Percentiles rank a stretch among this genome's conserved stretches.
Evolutionary conservation across 2,329 filamentous ascomycete genomes (phyloP).

Genomic region (Ophiostoma piceae): DNA sequence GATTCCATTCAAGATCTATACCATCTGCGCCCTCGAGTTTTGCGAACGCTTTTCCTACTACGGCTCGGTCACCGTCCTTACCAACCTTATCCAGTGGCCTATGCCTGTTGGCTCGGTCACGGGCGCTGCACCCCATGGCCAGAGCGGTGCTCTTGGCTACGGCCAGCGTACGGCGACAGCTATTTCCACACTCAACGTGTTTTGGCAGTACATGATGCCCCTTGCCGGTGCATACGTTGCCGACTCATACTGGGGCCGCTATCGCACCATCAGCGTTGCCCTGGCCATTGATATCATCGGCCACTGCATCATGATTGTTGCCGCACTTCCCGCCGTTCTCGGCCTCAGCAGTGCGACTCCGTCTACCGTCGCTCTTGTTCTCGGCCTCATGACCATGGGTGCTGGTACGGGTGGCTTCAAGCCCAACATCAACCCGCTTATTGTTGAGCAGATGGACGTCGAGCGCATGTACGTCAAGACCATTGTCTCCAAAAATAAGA

Average conservation of each 20-base stretch:
- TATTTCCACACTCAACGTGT: slow-evolving; percentile 41
- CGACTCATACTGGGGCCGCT: slow-evolving; percentile 60
- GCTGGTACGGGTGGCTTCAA: neutral
- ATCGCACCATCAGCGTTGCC: slow-evolving; percentile 60
- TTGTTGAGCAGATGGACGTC: neutral
- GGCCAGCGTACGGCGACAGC: slow-evolving; percentile 34
- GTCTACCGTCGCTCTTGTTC: neutral
- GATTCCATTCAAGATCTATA: slow-evolving; percentile 56
- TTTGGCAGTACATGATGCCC: slow-evolving; percentile 58
- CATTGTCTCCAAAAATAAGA: neutral
- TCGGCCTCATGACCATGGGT: neutral
- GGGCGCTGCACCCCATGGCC: slow-evolving; percentile 41
- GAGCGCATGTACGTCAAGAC: slow-evolving; percentile 5
- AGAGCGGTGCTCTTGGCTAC: slow-evolving; percentile 51
- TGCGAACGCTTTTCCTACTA: slow-evolving; percentile 72
- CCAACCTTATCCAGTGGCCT: slow-evolving; percentile 59
- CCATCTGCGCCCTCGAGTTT: slow-evolving; percentile 62
- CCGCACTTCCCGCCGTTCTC: neutral
- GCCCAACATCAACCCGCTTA: neutral
- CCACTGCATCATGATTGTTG: slow-evolving; percentile 12
- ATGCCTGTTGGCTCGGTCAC: slow-evolving; percentile 52
- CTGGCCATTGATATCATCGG: slow-evolving; percentile 54
- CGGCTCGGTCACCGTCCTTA: slow-evolving; percentile 55
- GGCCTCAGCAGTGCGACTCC: neutral
- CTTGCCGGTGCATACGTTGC: slow-evolving; percentile 49